Base-by-base conservation (phyloP, 177 flowering plant genomes). In the Vitis hybrid region DNA sequence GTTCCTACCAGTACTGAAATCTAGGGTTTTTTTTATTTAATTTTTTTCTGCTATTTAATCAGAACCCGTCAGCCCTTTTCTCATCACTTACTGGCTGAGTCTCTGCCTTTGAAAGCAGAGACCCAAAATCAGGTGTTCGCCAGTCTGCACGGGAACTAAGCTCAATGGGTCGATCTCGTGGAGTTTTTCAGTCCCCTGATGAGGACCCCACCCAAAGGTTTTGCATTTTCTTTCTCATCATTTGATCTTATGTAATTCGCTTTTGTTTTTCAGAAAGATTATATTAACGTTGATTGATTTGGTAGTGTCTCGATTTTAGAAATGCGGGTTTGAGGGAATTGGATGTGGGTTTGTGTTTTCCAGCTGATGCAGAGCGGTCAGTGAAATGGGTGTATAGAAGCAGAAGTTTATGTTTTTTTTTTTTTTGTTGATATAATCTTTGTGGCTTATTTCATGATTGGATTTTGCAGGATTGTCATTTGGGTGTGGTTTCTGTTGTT, bases 191-290 rank as follows among this genome's bases (percentile, higher is more conserved):
- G 61, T 69, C 85, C 51, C 56, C 78, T n/a, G 85, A 86, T 50
- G 94, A 90, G 7, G 94, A 88, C 72, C 85, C 84, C 2, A 73
- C 79, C 57, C 91, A 84, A 64, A 87, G 93, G 93, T 89, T 72
- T 52, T 18, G 5, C 50, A 45, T 48, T 68, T 23, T 32, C 15
- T 9, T 48, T 9, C 2, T 6, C 21, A 32, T 62, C 26, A 1
- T 45, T 26, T 32, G 3, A 18, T 11, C 26, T 70, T 15, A 14
- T 56, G 19, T 50, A 10, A 23, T 60, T 49, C 48, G 3, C 51
- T 19, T 51, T 76, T 59, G 34, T 60, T 63, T 19, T 68, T 63
- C 30, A 19, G 34, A 30, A 26, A 26, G 30, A 26, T 26, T 26
- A 26, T 3, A 5, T 34, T 4, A 32, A 14, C n/a, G 19, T 15